phyloP scores from a whole-genome alignment of 139 green algal genomes.

The Chlamydomonas sphaeroides region DNA sequence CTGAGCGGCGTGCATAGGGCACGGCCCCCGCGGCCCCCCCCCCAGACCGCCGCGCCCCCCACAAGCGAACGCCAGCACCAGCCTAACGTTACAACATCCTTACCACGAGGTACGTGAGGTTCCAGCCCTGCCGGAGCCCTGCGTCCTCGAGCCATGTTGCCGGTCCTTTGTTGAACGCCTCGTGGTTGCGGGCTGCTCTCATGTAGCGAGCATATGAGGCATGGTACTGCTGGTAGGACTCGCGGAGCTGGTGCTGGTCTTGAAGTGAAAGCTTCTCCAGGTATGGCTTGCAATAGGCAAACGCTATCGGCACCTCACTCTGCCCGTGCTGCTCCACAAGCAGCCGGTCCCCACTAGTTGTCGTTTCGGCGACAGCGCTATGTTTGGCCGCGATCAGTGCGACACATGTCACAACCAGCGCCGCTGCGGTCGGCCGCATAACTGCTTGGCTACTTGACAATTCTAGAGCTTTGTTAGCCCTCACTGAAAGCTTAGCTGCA shows the following conservation, averaged over 20 bases:
- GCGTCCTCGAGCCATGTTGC: conserved; percentile 13
- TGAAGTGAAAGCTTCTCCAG: background rate
- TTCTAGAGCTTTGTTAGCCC: no score
- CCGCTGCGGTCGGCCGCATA: no score
- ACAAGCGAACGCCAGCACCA: background rate
- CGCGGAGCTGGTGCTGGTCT: conserved; percentile 29
- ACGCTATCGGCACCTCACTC: background rate
- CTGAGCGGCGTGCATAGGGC: no score
- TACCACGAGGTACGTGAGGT: conserved; percentile 14
- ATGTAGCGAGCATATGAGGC: background rate
- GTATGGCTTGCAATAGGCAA: conserved; percentile 23
- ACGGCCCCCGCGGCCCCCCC: no score
- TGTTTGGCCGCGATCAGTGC: no score
- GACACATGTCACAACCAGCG: no score
- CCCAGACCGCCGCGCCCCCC: no score
- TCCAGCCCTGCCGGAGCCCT: background rate
- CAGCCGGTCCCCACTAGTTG: background rate
- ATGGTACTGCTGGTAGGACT: conserved; percentile 39
- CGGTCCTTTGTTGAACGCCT: background rate
- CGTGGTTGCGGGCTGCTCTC: conserved; percentile 15
- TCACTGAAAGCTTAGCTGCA: no score
- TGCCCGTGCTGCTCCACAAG: background rate
- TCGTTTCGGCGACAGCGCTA: no score
- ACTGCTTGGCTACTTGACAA: no score
- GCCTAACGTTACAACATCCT: background rate